A percentile compares a stretch with the other conserved stretches of the same genome.
These are phyloP conservation scores for Suillus hirtellus DNA, from an alignment of 768 basidiomycete genomes.

Conservation along the genomic window DNA sequence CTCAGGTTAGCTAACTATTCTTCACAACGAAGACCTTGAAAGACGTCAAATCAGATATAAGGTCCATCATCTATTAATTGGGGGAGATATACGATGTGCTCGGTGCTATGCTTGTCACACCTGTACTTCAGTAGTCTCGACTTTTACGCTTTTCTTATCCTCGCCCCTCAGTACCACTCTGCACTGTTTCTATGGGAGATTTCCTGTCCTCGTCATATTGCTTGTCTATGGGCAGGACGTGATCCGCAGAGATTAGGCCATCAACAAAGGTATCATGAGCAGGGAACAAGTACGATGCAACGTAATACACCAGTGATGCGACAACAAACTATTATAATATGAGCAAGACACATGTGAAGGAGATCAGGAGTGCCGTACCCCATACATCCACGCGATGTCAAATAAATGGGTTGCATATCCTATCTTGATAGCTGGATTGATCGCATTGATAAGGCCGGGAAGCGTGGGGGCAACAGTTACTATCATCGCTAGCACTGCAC, in stretches of 20 bases:
- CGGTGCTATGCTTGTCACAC: background rate
- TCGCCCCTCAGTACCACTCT: slow-evolving; percentile 6
- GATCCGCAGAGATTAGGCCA: slow-evolving; percentile 26
- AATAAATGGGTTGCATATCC: slow-evolving; percentile 59
- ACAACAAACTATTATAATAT: slow-evolving; percentile 24
- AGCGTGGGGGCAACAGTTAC: slow-evolving; percentile 70
- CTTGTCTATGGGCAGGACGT: slow-evolving; percentile 7
- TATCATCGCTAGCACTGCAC: slow-evolving; percentile 70
- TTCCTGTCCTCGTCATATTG: background rate
- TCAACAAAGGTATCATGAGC: slow-evolving; percentile 29
- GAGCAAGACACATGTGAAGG: slow-evolving; percentile 12
- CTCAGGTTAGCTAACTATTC: no score
- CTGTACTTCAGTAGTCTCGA: background rate
- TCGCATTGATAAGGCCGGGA: slow-evolving; percentile 75
- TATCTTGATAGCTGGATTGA: slow-evolving; percentile 64
- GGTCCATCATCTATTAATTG: background rate
- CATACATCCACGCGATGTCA: slow-evolving; percentile 76
- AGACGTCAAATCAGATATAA: background rate
- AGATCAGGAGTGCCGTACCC: slow-evolving; percentile 45
- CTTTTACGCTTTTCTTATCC: slow-evolving; percentile 2
- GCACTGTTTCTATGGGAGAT: slow-evolving; percentile 1
- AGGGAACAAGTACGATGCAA: slow-evolving; percentile 27
- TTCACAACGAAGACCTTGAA: background rate
- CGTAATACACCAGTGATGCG: slow-evolving; percentile 27
- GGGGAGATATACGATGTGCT: background rate